phyloP scores from a whole-genome alignment of 192 early-diverging fungal species.

The Linnemannia hyalina region DNA sequence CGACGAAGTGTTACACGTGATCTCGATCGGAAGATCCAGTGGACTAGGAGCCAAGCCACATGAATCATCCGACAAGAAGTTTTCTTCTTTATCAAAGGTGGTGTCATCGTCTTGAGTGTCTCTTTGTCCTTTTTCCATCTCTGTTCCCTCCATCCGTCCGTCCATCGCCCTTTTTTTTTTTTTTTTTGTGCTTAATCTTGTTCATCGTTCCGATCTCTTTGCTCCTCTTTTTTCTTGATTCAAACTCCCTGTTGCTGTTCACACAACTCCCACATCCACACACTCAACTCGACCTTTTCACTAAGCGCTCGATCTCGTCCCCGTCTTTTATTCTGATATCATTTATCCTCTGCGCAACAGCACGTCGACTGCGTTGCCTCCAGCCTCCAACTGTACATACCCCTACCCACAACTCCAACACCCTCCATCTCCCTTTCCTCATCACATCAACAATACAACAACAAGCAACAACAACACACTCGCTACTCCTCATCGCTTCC shows the following conservation, averaged over 20 bases:
- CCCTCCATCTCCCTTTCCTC: neutral
- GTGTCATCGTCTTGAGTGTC: neutral
- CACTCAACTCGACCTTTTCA: conserved; percentile 52
- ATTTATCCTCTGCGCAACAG: conserved; percentile 23
- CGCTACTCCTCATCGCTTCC: neutral
- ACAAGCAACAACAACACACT: neutral
- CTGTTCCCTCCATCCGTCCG: neutral
- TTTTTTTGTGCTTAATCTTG: conserved; percentile 1
- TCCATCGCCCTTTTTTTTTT: neutral
- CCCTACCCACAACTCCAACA: neutral
- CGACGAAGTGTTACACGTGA: neutral
- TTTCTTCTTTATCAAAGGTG: neutral
- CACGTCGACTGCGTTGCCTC: neutral
- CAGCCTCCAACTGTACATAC: neutral
- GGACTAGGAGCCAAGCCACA: neutral
- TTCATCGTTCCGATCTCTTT: neutral
- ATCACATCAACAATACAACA: neutral
- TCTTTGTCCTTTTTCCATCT: conserved; percentile 16
- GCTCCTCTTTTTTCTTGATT: neutral
- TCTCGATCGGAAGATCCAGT: neutral
- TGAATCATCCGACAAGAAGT: neutral
- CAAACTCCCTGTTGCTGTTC: neutral
- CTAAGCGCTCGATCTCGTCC: conserved; percentile 36
- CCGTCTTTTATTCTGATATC: neutral
- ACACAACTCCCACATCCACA: neutral